Conservation (phyloP, 805 yeast species). For the Candida coquimbonensis region DNA sequence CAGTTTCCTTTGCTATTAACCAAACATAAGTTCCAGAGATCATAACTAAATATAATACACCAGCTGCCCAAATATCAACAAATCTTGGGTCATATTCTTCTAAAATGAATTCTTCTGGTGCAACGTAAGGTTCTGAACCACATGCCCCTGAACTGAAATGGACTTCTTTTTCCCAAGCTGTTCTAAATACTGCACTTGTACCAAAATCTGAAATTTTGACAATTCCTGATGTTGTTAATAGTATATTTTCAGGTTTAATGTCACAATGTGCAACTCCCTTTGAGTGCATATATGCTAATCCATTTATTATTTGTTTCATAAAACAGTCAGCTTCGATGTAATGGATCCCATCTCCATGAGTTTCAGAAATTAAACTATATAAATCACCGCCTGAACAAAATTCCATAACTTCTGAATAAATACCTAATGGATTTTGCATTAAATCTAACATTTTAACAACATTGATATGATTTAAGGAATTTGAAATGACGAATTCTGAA, state of each 20-base stretch:
- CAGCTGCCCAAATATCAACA: constrained; percentile 88
- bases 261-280: constrained; percentile 95
- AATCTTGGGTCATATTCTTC: constrained; percentile 65
- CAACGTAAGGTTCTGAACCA: constrained; percentile 87
- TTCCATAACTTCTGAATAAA: constrained; percentile 90
- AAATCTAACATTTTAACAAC: constrained; percentile 74
- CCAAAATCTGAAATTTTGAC: constrained; percentile 82
- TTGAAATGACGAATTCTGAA: constrained; percentile 85
- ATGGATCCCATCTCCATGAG: constrained; percentile 46
- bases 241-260: constrained; percentile 79
- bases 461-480: constrained; percentile 67
- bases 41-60: constrained; percentile 72
- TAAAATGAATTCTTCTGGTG: constrained; percentile 75
- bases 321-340: constrained; percentile 79
- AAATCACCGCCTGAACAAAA: constrained; percentile 86
- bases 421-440: constrained; percentile 65
- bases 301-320: constrained; percentile 78
- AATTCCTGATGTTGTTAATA: constrained; percentile 60
- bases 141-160: constrained; percentile 68
- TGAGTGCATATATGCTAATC: constrained; percentile 77
- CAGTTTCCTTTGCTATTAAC: constrained; percentile 64
- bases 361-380: constrained; percentile 48
- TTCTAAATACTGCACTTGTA: constrained; percentile 81
- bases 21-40: constrained; percentile 86
- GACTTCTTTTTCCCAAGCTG: constrained; percentile 78